Evolutionary conservation across 2,329 filamentous ascomycete species (phyloP).

Genomic region (Ascochyta clinopodiicola): DNA sequence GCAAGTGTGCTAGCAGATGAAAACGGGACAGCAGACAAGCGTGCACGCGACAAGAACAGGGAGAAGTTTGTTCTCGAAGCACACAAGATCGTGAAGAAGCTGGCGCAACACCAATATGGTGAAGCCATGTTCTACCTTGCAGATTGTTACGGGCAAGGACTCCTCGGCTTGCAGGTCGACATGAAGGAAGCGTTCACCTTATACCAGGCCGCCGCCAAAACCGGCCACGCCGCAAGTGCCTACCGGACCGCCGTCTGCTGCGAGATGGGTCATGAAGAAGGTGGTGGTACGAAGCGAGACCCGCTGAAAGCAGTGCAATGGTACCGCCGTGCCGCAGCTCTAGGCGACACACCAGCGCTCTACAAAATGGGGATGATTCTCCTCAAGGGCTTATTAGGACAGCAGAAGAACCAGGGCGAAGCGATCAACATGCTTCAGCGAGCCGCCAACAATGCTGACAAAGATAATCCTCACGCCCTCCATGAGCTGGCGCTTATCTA

Average conservation of each 20-base stretch:
- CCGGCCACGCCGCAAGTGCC: conserved; percentile 82
- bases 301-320: conserved; percentile 95
- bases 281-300: conserved; percentile 89
- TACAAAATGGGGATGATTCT: conserved; percentile 98
- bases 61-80: conserved; percentile 87
- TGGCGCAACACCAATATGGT: conserved; percentile 73
- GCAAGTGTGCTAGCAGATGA: conserved; percentile 79
- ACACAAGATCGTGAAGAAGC: conserved; percentile 89
- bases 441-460: conserved; percentile 84
- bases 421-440: conserved; percentile 92
- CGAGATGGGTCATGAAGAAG: conserved; percentile 93
- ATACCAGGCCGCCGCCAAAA: conserved; percentile 92
- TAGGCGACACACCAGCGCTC: conserved; percentile 93
- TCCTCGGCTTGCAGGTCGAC: conserved; percentile 79
- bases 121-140: conserved; percentile 95
- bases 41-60: conserved; percentile 67
- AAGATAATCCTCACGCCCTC: conserved; percentile 91
- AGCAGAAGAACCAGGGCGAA: conserved; percentile 80
- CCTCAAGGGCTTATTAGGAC: conserved; percentile 91
- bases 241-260: conserved; percentile 97
- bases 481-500: conserved; percentile 79
- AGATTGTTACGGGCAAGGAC: conserved; percentile 84
- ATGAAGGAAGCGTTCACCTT: conserved; percentile 91
- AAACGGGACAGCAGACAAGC: conserved; percentile 72
- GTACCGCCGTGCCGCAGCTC: conserved; percentile 90